These are phyloP conservation scores for Pichia cabralensis DNA, from an alignment of 805 yeast species.

Conservation along the genomic window DNA sequence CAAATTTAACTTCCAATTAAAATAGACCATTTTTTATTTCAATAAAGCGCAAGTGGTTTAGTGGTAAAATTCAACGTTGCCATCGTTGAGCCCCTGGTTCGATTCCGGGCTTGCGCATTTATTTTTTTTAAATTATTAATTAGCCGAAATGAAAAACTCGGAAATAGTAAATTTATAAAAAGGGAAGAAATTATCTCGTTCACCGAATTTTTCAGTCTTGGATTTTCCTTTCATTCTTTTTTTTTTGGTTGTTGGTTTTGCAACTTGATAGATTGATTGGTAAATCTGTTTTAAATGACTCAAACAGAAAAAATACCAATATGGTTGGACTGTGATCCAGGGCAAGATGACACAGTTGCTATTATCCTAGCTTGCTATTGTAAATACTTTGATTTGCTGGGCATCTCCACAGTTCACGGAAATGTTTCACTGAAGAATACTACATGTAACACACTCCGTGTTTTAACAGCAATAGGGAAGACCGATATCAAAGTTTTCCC, in stretches of 20 bases:
- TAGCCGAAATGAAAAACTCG: too few species aligned
- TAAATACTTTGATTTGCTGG: slow-evolving; percentile 49
- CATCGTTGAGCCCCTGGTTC: slow-evolving; percentile 22
- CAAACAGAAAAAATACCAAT: slow-evolving; percentile 38
- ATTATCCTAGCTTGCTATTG: slow-evolving; percentile 51
- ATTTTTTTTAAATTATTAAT: too few species aligned
- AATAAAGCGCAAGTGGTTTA: slow-evolving; percentile 18
- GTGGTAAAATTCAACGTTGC: slow-evolving; percentile 21
- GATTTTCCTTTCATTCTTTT: too few species aligned
- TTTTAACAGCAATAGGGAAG: slow-evolving; percentile 49
- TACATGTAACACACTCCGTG: slow-evolving; percentile 56
- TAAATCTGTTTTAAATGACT: too few species aligned
- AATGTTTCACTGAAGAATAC: slow-evolving; percentile 56
- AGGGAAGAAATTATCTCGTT: too few species aligned
- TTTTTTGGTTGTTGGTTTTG: background rate
- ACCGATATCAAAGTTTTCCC: slow-evolving; percentile 53
- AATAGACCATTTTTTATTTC: too few species aligned
- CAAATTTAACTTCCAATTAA: too few species aligned
- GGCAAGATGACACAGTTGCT: slow-evolving; percentile 82
- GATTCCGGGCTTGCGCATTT: slow-evolving; percentile 20
- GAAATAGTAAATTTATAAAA: too few species aligned
- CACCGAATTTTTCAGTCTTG: too few species aligned
- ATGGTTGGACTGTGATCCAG: slow-evolving; percentile 91
- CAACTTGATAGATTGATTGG: background rate
- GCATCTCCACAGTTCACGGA: slow-evolving; percentile 72